Evolutionary conservation across 2,329 filamentous ascomycete genomes (phyloP).

Genomic region (Hypoxylon sp.): DNA sequence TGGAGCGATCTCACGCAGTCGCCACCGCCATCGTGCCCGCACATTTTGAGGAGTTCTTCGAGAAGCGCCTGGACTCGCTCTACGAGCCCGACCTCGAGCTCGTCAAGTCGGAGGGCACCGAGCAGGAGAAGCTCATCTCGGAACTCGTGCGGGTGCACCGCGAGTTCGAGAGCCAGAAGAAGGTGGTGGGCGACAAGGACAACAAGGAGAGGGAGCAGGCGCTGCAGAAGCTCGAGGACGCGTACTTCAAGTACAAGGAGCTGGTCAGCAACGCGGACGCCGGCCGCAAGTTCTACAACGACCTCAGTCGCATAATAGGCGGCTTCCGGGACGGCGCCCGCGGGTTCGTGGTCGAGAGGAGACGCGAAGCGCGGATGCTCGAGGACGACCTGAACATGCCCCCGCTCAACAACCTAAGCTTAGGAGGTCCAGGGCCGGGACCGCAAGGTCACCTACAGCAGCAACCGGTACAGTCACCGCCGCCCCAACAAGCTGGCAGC

Average conservation of each 20-base stretch:
- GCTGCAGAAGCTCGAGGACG: conserved; percentile 86
- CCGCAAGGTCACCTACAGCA: conserved; percentile 16
- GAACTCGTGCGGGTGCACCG: conserved; percentile 79
- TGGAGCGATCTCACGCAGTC: conserved; percentile 82
- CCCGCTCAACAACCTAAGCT: conserved; percentile 40
- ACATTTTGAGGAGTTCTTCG: conserved; percentile 92
- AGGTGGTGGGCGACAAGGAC: conserved; percentile 67
- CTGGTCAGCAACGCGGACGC: conserved; percentile 91
- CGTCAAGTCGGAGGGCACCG: conserved; percentile 73
- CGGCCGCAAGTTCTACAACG: conserved; percentile 96
- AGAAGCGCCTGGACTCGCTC: conserved; percentile 74
- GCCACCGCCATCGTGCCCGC: conserved; percentile 84
- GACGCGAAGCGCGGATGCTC: conserved; percentile 79
- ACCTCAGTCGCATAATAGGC: conserved; percentile 85
- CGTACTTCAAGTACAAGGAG: conserved; percentile 96
- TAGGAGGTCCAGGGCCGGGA: too few species aligned
- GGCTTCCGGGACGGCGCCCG: conserved; percentile 79
- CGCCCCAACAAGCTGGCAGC: conserved; percentile 7
- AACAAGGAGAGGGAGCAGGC: conserved; percentile 82
- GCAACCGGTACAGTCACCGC: background rate
- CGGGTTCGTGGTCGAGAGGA: conserved; percentile 80
- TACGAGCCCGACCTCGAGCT: conserved; percentile 82
- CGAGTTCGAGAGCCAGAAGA: conserved; percentile 76
- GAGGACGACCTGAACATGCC: conserved; percentile 48
- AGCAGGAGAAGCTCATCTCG: conserved; percentile 76